These are phyloP conservation scores for Schizosaccharomyces octosporus DNA, from an alignment of 805 yeast genomes.

Conservation along the genomic window DNA sequence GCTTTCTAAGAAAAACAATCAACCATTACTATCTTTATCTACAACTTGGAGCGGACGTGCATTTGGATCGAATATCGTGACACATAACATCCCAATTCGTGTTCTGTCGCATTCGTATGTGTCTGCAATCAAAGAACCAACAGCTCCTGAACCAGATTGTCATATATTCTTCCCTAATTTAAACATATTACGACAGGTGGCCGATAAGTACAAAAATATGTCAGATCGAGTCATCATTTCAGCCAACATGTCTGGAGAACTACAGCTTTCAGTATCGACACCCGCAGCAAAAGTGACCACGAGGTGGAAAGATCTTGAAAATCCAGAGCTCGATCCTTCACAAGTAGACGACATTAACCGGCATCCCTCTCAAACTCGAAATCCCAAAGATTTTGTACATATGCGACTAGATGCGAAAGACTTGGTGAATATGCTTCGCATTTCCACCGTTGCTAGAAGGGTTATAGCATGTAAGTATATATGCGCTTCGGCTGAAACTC, in stretches of 20 bases:
- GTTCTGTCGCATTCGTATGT: conserved; percentile 1
- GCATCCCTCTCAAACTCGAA: not conserved
- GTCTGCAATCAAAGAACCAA: conserved; percentile 1
- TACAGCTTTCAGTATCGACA: not conserved
- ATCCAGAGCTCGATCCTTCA: conserved; percentile 2
- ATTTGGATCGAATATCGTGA: not conserved
- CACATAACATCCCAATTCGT: not conserved
- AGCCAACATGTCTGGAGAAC: conserved; percentile 2
- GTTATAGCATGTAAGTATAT: conserved; percentile 1
- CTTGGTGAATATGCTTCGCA: not conserved
- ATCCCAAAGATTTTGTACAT: not conserved
- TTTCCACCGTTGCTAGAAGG: not conserved
- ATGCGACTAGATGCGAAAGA: conserved; percentile 1
- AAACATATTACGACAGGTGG: not conserved
- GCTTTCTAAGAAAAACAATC: not conserved
- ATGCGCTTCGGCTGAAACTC: not conserved
- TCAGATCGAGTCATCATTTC: not conserved
- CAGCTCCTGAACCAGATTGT: conserved; percentile 2
- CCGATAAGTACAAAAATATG: not conserved
- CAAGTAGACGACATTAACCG: not conserved
- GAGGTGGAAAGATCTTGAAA: not conserved
- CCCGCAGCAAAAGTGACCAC: not conserved
- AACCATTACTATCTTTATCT: not conserved
- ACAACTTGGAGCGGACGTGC: not conserved
- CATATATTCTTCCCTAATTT: not conserved